Base-by-base conservation (phyloP, 2,329 filamentous ascomycete species). In the Calonectria hongkongensis region DNA sequence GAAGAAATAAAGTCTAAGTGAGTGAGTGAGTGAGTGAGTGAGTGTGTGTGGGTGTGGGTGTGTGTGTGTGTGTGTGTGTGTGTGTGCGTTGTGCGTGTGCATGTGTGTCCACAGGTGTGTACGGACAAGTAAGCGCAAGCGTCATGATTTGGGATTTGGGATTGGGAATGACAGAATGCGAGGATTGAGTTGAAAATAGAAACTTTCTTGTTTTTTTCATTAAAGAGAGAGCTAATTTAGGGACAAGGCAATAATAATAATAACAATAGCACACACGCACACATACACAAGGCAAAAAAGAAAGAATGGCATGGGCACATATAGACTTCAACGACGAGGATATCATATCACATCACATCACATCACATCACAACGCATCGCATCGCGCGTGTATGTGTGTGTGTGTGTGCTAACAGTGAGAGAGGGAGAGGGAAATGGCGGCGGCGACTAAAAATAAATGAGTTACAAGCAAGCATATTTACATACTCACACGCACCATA, bases 341-440 rank as follows among this genome's bases (percentile, higher is more conserved):
- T 21, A 25, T 48, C 43, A 2, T 18, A 47, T 47, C 43, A 47
- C 43, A 25, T 47, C 66, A 68, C 36, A 43, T 25, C 58, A 33
- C 33, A 39, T 65, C 67, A 70, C 58, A 65, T 70, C 48, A 28
- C 58, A 39, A 54, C 45, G 41, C 56, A 36, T 56, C 51, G 30
- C 63, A 12, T 27, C 18, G 12, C 18, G 21, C 25, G 47, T 9
- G 30, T 33, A 9, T 33, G 30, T 33, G 30, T 33, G 30, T 33
- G 30, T 33, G 30, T 33, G 30, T 33, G 30, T 33, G 30, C 30
- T 21, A n/a, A 41, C 54, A 27, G 21, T 51, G 30, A 28, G 39
- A 62, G n/a, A 18, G 56, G 33, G n/a, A 62, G 56, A 25, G 25
- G 27, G 28, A 8, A 13, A 16, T 45, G 41, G 18, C 43, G 18